Evolutionary conservation across 352 stramenopile genomes (phyloP).

Genomic region (Phytophthora idaei): DNA sequence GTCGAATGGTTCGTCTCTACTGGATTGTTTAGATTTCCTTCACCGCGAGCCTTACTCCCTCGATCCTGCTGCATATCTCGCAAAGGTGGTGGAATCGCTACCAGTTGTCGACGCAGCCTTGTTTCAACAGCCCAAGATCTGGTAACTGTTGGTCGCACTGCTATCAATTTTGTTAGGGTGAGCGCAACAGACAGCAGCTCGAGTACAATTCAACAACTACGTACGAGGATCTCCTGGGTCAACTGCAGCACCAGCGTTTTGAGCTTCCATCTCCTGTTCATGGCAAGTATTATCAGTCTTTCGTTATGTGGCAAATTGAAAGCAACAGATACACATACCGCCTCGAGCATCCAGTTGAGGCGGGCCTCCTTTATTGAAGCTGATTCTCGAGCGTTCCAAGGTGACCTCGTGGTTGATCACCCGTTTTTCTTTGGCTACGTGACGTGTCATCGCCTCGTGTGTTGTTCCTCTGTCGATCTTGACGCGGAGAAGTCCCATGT

Average conservation of each 20-base stretch:
- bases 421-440: not conserved
- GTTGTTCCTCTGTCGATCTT: constrained; percentile 9
- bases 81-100: constrained; percentile 47
- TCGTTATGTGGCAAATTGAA: not conserved
- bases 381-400: constrained; percentile 50
- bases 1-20: not conserved
- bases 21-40: constrained; percentile 5
- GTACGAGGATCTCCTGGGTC: constrained; percentile 12
- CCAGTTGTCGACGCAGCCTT: constrained; percentile 50
- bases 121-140: constrained; percentile 67
- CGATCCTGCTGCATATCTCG: constrained; percentile 15
- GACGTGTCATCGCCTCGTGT: not conserved
- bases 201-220: constrained; percentile 1
- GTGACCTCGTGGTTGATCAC: constrained; percentile 33
- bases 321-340: constrained; percentile 33
- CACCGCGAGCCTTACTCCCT: not conserved
- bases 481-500: not conserved
- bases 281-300: not conserved
- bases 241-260: constrained; percentile 39
- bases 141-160: constrained; percentile 32
- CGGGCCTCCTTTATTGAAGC: constrained; percentile 66
- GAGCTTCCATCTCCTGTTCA: constrained; percentile 73
- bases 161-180: not conserved
- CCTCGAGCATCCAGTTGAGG: constrained; percentile 78
- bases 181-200: not conserved